Percentiles rank a stretch among this genome's conserved stretches.
Conservation (phyloP, 225 moss, liverwort and hornwort genomes). For the Neckera pumila region DNA sequence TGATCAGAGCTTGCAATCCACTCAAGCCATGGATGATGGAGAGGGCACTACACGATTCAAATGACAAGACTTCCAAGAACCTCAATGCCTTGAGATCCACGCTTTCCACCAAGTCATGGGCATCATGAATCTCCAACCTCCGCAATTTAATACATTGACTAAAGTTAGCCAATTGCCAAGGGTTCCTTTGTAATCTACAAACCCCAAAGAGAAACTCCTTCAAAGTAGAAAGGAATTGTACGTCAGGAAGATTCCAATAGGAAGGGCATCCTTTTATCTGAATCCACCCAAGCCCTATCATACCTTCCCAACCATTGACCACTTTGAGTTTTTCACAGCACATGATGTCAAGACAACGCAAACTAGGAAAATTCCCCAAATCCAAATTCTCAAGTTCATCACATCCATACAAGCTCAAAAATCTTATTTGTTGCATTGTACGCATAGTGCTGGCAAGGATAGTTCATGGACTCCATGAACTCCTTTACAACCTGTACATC, state of each 20-base stretch:
- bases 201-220: fast-evolving
- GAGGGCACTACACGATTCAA: fast-evolving
- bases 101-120: neutral
- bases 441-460: too few species aligned
- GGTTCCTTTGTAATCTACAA: fast-evolving
- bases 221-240: neutral
- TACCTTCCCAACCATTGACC: neutral
- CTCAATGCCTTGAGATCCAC: neutral
- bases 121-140: fast-evolving
- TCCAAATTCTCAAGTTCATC: fast-evolving
- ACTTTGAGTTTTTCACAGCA: fast-evolving
- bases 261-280: fast-evolving
- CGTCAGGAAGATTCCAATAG: fast-evolving
- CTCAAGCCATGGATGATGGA: neutral
- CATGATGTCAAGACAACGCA: fast-evolving
- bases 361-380: neutral
- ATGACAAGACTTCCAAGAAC: neutral
- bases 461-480: too few species aligned
- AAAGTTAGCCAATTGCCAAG: neutral
- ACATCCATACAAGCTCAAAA: fast-evolving
- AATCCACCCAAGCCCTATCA: neutral
- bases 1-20: neutral
- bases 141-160: neutral
- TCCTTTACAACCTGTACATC: neutral
- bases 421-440: too few species aligned